phyloP scores from a whole-genome alignment of 2,329 filamentous ascomycete genomes.

The Aureobasidium sp. region DNA sequence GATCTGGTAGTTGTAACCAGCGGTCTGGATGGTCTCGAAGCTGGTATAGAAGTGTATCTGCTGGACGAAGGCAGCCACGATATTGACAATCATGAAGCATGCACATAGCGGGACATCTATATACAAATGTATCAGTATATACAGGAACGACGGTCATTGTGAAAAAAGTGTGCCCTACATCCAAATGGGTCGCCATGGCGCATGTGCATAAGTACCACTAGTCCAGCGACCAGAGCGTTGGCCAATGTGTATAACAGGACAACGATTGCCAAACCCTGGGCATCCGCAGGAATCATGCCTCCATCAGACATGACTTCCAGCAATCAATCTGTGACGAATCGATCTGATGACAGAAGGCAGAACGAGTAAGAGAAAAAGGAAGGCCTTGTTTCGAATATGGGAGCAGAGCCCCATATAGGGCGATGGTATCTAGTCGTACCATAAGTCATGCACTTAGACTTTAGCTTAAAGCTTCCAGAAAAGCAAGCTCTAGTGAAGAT shows the following conservation, averaged over 20 bases:
- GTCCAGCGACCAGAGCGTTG: constrained; percentile 2
- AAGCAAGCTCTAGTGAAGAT: neutral
- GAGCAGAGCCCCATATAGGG: neutral
- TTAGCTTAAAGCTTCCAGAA: neutral
- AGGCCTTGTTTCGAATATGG: neutral
- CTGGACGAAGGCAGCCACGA: constrained; percentile 1
- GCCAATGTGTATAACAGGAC: neutral
- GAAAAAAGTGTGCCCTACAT: neutral
- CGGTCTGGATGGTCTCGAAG: neutral
- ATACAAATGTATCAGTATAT: neutral
- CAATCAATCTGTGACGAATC: neutral
- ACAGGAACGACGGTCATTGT: neutral
- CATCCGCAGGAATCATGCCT: constrained; percentile 7
- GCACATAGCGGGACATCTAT: constrained; percentile 2
- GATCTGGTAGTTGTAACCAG: neutral
- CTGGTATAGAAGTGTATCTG: constrained; percentile 9
- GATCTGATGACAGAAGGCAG: neutral
- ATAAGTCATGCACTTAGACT: neutral
- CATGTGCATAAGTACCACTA: neutral
- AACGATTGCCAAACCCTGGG: constrained; percentile 1
- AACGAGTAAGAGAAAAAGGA: neutral
- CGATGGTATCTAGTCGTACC: neutral
- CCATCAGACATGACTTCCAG: neutral
- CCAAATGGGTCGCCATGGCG: constrained; percentile 6
- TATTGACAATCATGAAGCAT: constrained; percentile 5